A percentile compares a stretch with the other conserved stretches of the same genome.
Conservation (phyloP, 202 grass and related monocot species). For the Digitaria exilis region DNA sequence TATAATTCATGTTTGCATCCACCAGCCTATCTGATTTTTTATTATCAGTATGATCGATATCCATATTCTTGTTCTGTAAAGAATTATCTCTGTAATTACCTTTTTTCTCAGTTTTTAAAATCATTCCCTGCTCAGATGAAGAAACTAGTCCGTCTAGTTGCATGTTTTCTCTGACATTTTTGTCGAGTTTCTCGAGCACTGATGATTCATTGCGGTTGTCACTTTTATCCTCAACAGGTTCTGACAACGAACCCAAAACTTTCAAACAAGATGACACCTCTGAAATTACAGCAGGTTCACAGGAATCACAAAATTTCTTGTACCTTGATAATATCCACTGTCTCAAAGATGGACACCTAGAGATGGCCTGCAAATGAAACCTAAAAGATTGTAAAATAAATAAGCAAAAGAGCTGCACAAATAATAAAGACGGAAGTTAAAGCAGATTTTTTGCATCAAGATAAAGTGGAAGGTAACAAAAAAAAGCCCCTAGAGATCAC, state of each 20-base stretch:
- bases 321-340: constrained; percentile 75
- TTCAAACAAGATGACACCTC: constrained; percentile 75
- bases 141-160: not conserved
- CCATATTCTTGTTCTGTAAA: constrained; percentile 38
- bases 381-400: constrained; percentile 28
- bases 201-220: constrained; percentile 43
- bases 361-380: constrained; percentile 68
- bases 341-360: constrained; percentile 67
- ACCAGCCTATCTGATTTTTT: constrained; percentile 36
- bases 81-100: constrained; percentile 34
- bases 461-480: constrained; percentile 28
- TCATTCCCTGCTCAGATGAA: constrained; percentile 31
- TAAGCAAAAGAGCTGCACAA: not conserved
- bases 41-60: constrained; percentile 35
- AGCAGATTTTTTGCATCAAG: constrained; percentile 4
- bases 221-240: constrained; percentile 52
- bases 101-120: constrained; percentile 12
- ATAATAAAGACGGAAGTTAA: constrained; percentile 2
- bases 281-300: constrained; percentile 44
- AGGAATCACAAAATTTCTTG: constrained; percentile 67
- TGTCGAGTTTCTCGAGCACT: constrained; percentile 36
- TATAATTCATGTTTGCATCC: constrained; percentile 37
- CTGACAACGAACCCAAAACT: constrained; percentile 79
- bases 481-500: not conserved
- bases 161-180: constrained; percentile 38